Evolutionary conservation across 768 basidiomycete genomes (phyloP), one percentile per base, ranked within the genome.

Genomic region (Phylloporus sp.): DNA sequence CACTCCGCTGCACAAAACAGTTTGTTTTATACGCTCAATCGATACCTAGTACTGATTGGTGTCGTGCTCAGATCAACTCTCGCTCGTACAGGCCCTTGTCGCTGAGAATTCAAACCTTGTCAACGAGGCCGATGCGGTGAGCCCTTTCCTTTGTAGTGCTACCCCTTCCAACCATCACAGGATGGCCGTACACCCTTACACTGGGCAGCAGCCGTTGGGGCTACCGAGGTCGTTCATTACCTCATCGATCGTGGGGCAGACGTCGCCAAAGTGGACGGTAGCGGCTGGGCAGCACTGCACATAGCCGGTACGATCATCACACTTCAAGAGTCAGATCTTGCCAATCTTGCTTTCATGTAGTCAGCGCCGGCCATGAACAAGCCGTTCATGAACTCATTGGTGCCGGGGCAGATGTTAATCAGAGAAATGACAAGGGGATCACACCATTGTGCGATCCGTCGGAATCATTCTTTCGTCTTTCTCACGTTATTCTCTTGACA

Each of bases 141-240:
- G 73, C 53, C 16, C 1, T 12, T 20, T 42, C 15, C 5, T 40
- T 41, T 24, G 0, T 32, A 6, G 0, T 6, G 2, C 8, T 12
- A 3, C 10, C 4, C 1, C 0, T 4, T 18, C 4, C 20, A 6
- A 48, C 16, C 12, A 18, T 40, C 38, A 47, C 53, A 91, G 88
- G 90, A 93, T 65, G 84, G 77, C 34, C 76, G 91, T 29, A 89
- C 91, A 0, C 80, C 91, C 9, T 70, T 93, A n/a, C 91, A 93
- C 61, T 91, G 89, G 88, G 87, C 89, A 50, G 82, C 89, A 12
- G 85, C 84, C 11, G 81, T 81, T 18, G 89, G 88, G 45, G 78
- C 84, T 35, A 66, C 80, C 49, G 86, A 88, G 49, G 82, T 89
- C 55, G 77, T 65, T 26, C 74, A 79, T 48, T 87, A 81, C 67